phyloP scores from a whole-genome alignment of 73 alveolate genomes.

The Uronychia setigera region DNA sequence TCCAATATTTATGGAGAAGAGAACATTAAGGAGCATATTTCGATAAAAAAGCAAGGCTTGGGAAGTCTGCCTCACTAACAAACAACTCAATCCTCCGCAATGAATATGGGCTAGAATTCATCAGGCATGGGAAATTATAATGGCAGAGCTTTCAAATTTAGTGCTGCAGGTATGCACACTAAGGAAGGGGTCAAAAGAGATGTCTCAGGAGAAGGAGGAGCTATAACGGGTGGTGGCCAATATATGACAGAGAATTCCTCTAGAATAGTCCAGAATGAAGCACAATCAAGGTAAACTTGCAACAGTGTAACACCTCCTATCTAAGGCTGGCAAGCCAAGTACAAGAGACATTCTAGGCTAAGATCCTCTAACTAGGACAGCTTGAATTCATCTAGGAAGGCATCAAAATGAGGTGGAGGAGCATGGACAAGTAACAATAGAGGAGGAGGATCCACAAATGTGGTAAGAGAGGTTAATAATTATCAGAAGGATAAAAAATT shows the following conservation, averaged over 20 bases:
- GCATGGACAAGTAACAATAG: not conserved
- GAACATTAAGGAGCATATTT: not conserved
- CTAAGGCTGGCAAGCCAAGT: constrained; percentile 1
- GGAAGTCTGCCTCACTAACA: no score
- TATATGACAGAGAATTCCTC: not conserved
- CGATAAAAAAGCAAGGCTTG: not conserved
- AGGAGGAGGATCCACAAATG: not conserved
- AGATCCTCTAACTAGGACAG: not conserved
- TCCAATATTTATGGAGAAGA: not conserved
- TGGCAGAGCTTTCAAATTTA: not conserved
- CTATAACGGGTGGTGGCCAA: not conserved
- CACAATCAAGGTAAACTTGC: not conserved
- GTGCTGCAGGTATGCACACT: not conserved
- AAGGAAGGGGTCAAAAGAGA: not conserved
- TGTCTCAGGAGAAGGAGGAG: no score
- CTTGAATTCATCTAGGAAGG: not conserved
- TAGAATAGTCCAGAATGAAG: not conserved
- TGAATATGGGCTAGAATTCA: no score
- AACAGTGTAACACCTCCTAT: not conserved
- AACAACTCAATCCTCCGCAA: no score
- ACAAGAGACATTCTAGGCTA: not conserved
- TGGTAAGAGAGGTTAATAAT: not conserved
- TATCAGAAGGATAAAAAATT: not conserved
- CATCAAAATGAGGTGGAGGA: not conserved
- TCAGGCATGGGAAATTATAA: not conserved